Conservation (phyloP, 2,329 filamentous ascomycete species). For the Colletotrichum noveboracense region DNA sequence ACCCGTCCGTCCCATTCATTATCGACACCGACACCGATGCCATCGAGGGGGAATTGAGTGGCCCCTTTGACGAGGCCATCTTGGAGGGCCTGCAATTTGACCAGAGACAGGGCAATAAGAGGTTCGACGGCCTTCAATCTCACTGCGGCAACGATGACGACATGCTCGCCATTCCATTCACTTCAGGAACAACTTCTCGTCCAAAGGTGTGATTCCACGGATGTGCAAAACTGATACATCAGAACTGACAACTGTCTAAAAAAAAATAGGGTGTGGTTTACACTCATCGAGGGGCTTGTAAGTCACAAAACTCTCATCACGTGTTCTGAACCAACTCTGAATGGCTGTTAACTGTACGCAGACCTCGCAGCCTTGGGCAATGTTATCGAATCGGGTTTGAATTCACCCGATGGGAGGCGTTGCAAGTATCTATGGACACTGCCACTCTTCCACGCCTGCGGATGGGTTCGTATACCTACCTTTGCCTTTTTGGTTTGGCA, state of each 20-base stretch:
- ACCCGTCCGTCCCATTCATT: constrained; percentile 72
- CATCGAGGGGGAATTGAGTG: constrained; percentile 73
- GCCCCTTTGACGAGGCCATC: constrained; percentile 84
- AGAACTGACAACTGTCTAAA: background rate
- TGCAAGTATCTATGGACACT: constrained; percentile 91
- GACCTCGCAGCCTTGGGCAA: constrained; percentile 83
- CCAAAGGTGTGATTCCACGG: constrained; percentile 46
- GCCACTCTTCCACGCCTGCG: constrained; percentile 80
- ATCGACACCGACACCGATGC: constrained; percentile 84
- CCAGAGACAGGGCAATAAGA: constrained; percentile 63
- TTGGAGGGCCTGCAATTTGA: constrained; percentile 81
- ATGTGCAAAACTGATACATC: background rate
- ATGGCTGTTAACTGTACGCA: background rate
- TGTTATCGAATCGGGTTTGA: constrained; percentile 86
- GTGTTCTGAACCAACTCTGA: background rate
- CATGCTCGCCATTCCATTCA: constrained; percentile 88
- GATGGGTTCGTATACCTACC: constrained; percentile 59
- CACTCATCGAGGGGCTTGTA: constrained; percentile 80
- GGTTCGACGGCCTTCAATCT: constrained; percentile 78
- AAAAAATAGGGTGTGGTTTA: constrained; percentile 82
- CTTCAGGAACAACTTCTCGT: constrained; percentile 87
- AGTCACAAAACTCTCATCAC: background rate
- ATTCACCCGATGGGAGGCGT: constrained; percentile 64
- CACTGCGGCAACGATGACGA: constrained; percentile 79
- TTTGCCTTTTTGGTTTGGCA: no score